Evolutionary conservation across 2,329 filamentous ascomycete species (phyloP), one percentile per base, ranked within the genome.

Genomic region (Monascus ruber): DNA sequence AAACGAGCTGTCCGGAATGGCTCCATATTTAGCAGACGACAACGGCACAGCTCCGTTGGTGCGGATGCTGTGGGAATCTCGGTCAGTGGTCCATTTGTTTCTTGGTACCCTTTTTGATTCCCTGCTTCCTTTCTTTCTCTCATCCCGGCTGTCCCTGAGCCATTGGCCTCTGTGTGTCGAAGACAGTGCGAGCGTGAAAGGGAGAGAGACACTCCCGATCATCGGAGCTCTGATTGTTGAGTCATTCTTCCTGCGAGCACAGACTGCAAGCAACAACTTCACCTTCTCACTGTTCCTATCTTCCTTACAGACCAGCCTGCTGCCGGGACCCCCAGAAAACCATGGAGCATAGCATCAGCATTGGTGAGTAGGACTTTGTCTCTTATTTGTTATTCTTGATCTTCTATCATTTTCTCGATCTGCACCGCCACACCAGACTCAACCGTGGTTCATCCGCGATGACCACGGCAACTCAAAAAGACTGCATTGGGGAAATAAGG

Each of bases 1-100:
- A 17, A 17, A 17, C 17, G 17, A 17, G 17, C 17, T 17, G 17
- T 17, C 17, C 17, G 28, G 6, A 10, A 29, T 29, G 28, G 28
- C 6, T 11, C 25, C 25, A 25, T 35, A 35, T 34, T 51, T 52
- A 49, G 38, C 50, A 34, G 39, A 37, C 37, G 36, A 41, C 34
- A 46, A 42, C 24, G 40, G 50, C 7, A 48, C 47, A 35, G 43
- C 45, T 31, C 46, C 55, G 29, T 39, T 60, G 37, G 52, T 54
- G 27, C 49, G 55, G 36, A 43, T 60, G 24, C 45, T 49, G 31
- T 60, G 56, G 55, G 56, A 59, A 44, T 52, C 54, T 26, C 53
- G 49, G 57, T 60, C 25, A 48, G 56, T 56, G 5, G 6, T 29
- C 28, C 2, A 6, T 29, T 29, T 6, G 2, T 29, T 29, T 29